These are phyloP conservation scores for Fusarium robinianum DNA, from an alignment of 2,329 filamentous ascomycete species.

Conservation along the genomic window DNA sequence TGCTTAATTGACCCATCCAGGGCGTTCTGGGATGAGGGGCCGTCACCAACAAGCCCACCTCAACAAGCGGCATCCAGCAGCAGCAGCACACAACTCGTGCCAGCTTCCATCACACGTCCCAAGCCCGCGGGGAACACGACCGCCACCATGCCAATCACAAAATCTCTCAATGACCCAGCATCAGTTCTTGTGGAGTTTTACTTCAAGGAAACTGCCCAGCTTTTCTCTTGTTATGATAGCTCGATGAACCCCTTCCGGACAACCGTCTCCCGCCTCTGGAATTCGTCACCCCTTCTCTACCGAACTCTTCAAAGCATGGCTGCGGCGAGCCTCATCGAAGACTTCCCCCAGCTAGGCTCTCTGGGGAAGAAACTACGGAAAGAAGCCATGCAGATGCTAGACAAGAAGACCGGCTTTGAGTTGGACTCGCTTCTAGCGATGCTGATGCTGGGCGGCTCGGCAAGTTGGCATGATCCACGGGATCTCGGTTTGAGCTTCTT, in stretches of 20 bases:
- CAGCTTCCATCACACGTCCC: no score
- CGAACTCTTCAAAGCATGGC: conserved; percentile 21
- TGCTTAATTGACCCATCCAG: no score
- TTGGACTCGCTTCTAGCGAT: conserved; percentile 18
- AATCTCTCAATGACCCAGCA: conserved; percentile 8
- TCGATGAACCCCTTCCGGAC: conserved; percentile 20
- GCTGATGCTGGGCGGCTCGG: conserved; percentile 18
- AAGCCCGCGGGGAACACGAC: neutral
- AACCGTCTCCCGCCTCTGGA: conserved; percentile 14
- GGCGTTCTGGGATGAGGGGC: no score
- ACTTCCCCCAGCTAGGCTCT: conserved; percentile 12
- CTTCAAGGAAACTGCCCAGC: conserved; percentile 18
- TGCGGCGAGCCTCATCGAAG: conserved; percentile 12
- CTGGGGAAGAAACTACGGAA: conserved; percentile 12
- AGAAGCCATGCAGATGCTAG: conserved; percentile 11
- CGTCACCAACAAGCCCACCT: no score
- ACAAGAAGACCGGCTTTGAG: conserved; percentile 8
- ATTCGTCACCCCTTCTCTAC: conserved; percentile 14
- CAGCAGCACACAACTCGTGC: no score
- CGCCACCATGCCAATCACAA: neutral
- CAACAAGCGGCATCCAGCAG: no score
- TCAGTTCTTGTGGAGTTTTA: conserved; percentile 18
- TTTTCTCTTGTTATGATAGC: conserved; percentile 18
- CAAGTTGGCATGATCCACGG: conserved; percentile 18
- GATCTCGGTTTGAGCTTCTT: conserved; percentile 17